Conservation (phyloP, 441 rosid genomes). For the Erysimum cheiri region DNA sequence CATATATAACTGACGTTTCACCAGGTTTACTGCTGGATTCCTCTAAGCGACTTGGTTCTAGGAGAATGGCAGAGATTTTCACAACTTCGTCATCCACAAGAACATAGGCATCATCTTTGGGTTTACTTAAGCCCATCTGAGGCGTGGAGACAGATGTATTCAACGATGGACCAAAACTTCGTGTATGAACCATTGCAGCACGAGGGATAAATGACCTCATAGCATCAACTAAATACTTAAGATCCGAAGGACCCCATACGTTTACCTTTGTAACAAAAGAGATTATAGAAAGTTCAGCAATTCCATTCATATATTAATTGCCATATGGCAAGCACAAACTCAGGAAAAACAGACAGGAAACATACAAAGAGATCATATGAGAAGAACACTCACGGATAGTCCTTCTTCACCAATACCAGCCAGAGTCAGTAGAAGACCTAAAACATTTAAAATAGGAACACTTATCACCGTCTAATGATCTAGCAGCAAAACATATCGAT, state of each 20-base stretch:
- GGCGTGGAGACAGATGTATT: conserved; percentile 49
- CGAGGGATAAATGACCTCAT: conserved; percentile 96
- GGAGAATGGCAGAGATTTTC: conserved; percentile 80
- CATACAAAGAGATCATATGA: conserved; percentile 42
- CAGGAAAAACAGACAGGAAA: conserved; percentile 21
- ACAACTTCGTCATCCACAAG: conserved; percentile 84
- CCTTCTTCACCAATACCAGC: conserved; percentile 55
- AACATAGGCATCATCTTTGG: conserved; percentile 58
- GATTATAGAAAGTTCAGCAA: conserved; percentile 26
- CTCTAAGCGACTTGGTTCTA: conserved; percentile 50
- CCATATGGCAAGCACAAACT: conserved; percentile 22
- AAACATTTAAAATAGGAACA: conserved; percentile 21
- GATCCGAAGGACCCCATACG: conserved; percentile 97
- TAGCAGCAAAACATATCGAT: conserved; percentile 7
- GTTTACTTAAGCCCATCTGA: conserved; percentile 46
- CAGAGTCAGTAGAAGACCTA: conserved; percentile 51
- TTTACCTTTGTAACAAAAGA: conserved; percentile 67
- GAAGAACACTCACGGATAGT: conserved; percentile 49
- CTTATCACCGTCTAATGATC: conserved; percentile 19
- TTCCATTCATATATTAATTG: not conserved
- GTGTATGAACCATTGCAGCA: conserved; percentile 94
- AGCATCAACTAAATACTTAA: conserved; percentile 83
- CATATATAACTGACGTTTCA: conserved; percentile 82
- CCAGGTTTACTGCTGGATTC: conserved; percentile 63
- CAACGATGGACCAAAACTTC: conserved; percentile 66